These are phyloP conservation scores for Pseudocercospora cruenta DNA, from an alignment of 2,329 filamentous ascomycete genomes.

Conservation along the genomic window DNA sequence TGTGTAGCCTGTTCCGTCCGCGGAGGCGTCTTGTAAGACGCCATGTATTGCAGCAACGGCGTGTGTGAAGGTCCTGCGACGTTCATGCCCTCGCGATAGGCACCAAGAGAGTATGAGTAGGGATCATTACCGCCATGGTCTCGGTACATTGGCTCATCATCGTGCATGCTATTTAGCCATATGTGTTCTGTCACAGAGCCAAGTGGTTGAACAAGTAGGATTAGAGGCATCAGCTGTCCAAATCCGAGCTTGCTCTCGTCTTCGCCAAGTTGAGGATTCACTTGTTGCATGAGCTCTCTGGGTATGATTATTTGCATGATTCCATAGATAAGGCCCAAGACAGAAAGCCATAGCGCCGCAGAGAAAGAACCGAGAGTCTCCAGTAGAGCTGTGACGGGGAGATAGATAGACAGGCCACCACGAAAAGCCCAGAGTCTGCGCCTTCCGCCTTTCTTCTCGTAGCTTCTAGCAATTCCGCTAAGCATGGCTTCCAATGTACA, in stretches of 20 bases:
- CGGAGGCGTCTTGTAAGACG: slow-evolving; percentile 16
- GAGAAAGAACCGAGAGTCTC: slow-evolving; percentile 32
- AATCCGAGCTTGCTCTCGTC: slow-evolving; percentile 25
- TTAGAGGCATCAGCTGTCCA: slow-evolving; percentile 33
- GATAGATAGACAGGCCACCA: slow-evolving; percentile 15
- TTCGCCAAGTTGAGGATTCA: slow-evolving; percentile 10
- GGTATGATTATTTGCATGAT: slow-evolving; percentile 32
- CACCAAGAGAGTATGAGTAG: slow-evolving; percentile 10
- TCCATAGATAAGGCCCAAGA: slow-evolving; percentile 31
- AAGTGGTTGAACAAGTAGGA: slow-evolving; percentile 32
- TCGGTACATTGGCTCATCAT: slow-evolving; percentile 17
- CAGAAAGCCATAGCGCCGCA: slow-evolving; percentile 29
- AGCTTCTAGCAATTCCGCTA: slow-evolving; percentile 13
- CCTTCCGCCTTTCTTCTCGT: slow-evolving; percentile 11
- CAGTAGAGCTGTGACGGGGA: slow-evolving; percentile 21
- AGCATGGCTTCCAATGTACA: slow-evolving; percentile 23
- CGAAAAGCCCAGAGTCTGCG: slow-evolving; percentile 20
- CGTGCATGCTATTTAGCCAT: slow-evolving; percentile 8
- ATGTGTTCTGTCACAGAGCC: slow-evolving; percentile 28
- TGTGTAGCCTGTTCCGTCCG: slow-evolving; percentile 12
- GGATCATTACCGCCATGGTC: slow-evolving; percentile 15
- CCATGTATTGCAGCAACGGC: slow-evolving; percentile 22
- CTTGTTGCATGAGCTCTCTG: slow-evolving; percentile 17
- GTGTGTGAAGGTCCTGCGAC: neutral
- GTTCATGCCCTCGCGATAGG: slow-evolving; percentile 2